Evolutionary conservation across 805 yeast species (phyloP).

Genomic region (Zygoascus ofunaensis): DNA sequence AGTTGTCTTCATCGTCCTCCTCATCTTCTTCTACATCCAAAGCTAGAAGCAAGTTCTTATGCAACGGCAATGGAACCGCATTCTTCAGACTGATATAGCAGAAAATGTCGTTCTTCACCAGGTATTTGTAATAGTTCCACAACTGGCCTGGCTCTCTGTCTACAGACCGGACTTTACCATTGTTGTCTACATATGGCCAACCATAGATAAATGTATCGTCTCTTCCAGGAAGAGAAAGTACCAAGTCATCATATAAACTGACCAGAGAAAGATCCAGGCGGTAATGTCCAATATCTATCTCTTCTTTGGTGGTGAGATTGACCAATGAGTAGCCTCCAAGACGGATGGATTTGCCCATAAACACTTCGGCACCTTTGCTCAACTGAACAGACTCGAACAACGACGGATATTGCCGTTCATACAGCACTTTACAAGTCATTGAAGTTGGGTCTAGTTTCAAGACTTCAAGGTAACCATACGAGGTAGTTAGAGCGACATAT

Average conservation of each 20-base stretch:
- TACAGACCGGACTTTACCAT: not conserved
- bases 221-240: conserved; percentile 13
- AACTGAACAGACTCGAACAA: conserved; percentile 14
- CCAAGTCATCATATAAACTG: conserved; percentile 9
- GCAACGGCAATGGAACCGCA: conserved; percentile 5
- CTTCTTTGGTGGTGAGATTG: conserved; percentile 15
- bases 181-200: conserved; percentile 7
- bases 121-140: conserved; percentile 13
- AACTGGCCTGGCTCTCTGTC: conserved; percentile 7
- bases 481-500: conserved; percentile 3
- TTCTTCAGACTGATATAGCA: conserved; percentile 5
- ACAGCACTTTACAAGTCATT: conserved; percentile 6
- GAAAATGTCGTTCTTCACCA: conserved; percentile 11
- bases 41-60: not conserved
- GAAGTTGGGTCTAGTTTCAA: not conserved
- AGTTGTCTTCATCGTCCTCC: not conserved
- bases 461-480: conserved; percentile 3
- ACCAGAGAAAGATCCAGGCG: conserved; percentile 16
- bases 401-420: conserved; percentile 18
- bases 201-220: conserved; percentile 19
- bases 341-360: conserved; percentile 17
- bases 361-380: conserved; percentile 13
- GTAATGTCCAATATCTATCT: conserved; percentile 20
- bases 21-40: not conserved
- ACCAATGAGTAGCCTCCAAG: conserved; percentile 19